phyloP scores from a whole-genome alignment of 805 yeast species.

The Saccharomycopsis sp. region DNA sequence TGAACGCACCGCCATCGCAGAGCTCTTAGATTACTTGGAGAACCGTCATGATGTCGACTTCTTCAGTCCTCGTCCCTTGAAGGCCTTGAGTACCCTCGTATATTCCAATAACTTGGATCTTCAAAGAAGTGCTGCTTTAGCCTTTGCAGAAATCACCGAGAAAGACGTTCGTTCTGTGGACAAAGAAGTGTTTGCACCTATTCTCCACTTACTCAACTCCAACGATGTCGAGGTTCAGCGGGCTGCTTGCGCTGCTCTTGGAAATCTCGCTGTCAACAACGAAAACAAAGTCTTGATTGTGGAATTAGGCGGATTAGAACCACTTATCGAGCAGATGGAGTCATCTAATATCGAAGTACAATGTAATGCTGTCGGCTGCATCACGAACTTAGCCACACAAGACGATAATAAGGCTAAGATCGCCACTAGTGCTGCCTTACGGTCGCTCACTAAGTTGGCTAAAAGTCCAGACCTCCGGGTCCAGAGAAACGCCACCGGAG shows the following conservation, averaged over 20 bases:
- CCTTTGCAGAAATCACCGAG: constrained; percentile 97
- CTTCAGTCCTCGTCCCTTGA: constrained; percentile 74
- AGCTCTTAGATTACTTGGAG: constrained; percentile 81
- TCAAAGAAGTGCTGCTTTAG: constrained; percentile 95
- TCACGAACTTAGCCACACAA: constrained; percentile 95
- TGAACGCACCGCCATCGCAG: constrained; percentile 93
- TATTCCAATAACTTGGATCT: constrained; percentile 92
- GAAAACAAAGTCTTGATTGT: constrained; percentile 90
- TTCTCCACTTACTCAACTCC: constrained; percentile 76
- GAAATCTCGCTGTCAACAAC: constrained; percentile 95
- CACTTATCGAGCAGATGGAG: constrained; percentile 95
- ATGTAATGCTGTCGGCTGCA: constrained; percentile 98
- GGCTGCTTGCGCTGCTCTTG: constrained; percentile 98
- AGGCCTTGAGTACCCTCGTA: constrained; percentile 87
- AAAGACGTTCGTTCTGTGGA: constrained; percentile 89
- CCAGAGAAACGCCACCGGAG: constrained; percentile 98
- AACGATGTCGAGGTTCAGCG: constrained; percentile 93
- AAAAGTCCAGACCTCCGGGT: constrained; percentile 92
- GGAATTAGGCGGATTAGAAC: constrained; percentile 97
- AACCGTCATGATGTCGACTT: constrained; percentile 86
- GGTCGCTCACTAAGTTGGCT: constrained; percentile 91
- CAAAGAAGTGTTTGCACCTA: constrained; percentile 89
- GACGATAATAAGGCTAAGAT: constrained; percentile 95
- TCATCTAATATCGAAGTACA: constrained; percentile 95
- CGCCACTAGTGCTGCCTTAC: constrained; percentile 92